A percentile compares a stretch with the other conserved stretches of the same genome.
These are phyloP conservation scores for Plasmodium malariae DNA, from an alignment of 169 alveolate species.

Conservation along the genomic window DNA sequence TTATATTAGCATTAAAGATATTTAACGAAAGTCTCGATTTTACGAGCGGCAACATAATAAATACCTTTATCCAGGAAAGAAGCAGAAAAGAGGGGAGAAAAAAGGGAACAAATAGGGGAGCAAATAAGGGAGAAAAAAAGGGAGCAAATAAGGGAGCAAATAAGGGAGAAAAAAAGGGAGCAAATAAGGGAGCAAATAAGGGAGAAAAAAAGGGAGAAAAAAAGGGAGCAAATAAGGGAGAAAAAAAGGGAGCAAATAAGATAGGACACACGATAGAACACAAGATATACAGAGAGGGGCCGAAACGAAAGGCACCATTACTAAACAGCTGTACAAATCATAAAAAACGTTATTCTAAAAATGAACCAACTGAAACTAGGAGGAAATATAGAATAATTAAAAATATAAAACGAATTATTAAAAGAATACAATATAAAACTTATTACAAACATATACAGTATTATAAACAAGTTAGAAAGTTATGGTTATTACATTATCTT, in stretches of 20 bases:
- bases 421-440: constrained; percentile 9
- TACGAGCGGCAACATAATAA: not conserved
- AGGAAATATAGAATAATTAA: constrained; percentile 9
- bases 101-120: constrained; percentile 2
- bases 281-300: too few species aligned
- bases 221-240: too few species aligned
- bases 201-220: too few species aligned
- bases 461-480: constrained; percentile 14
- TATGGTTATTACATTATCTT: too few species aligned
- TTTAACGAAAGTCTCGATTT: constrained; percentile 32
- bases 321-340: not conserved
- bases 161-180: too few species aligned
- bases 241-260: too few species aligned
- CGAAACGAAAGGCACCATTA: too few species aligned
- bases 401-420: constrained; percentile 2
- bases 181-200: too few species aligned
- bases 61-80: not conserved
- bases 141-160: too few species aligned
- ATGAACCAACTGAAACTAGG: not conserved
- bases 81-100: not conserved
- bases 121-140: too few species aligned
- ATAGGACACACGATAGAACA: too few species aligned
- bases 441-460: not conserved
- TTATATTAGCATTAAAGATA: constrained; percentile 25
- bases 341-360: constrained; percentile 11